Base-by-base conservation (phyloP, 257 asterid species). In the Linaria vulgaris region DNA sequence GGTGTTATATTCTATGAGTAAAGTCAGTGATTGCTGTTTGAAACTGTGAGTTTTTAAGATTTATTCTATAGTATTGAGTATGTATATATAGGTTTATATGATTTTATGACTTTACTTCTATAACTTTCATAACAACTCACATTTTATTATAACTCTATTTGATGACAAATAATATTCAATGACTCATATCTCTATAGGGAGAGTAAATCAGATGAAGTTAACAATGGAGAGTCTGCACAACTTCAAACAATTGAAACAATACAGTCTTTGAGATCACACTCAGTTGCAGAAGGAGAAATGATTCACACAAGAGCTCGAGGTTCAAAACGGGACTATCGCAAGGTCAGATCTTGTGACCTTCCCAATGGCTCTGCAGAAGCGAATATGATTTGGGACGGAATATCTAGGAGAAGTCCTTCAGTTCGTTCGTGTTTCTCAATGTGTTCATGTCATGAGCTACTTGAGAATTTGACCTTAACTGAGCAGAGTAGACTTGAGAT, bases 391-490 rank as follows among this genome's bases (percentile, higher is more conserved):
- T 62, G 70, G 72, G 83, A 79, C 24, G 62, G 77, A 43, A 63
- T 46, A 47, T 72, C 82, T 9, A 72, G 56, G 72, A 73, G 81
- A 83, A 85, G 80, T 75, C 71, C 83, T 69, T 86, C 94, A 58
- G 76, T 64, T 64, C 83, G 68, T 68, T 89, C 92, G 43, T 76
- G 31, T 44, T 57, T 76, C 59, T 81, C 97, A 67, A 64, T 89
- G 41, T 25, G 75, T 66, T 81, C 90, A 31, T 78, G 78, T 27
- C 69, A 70, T 67, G 88, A 83, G 61, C 61, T 68, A 45, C 61
- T 69, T 54, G 86, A 67, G 49, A 84, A 73, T 65, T 34, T 73
- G n/a, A 70, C 71, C 57, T 60, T 75, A 56, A 67, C 57, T 46
- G 78, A 62, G 56, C 78, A 27, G 38, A 72, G 69, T 24, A 84